phyloP scores from a whole-genome alignment of 2,329 filamentous ascomycete genomes.

The Ceratocystis cubensis region DNA sequence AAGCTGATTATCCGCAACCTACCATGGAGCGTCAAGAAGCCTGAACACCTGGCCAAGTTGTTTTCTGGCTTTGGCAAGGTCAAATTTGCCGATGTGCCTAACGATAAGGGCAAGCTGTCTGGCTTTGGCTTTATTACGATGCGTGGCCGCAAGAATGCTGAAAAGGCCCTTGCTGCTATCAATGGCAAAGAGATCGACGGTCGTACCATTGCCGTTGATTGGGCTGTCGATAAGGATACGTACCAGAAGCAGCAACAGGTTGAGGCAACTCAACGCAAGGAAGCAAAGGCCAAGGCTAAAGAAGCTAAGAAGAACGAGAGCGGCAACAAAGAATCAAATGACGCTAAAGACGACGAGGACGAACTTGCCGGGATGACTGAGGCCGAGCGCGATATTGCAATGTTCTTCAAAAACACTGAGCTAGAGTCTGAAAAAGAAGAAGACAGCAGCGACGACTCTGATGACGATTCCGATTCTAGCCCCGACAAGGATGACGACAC shows the following conservation, averaged over 20 bases:
- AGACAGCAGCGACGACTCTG: constrained; percentile 35
- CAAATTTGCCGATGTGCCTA: constrained; percentile 74
- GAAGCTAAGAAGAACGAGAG: constrained; percentile 23
- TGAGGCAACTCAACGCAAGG: constrained; percentile 25
- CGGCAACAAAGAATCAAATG: constrained; percentile 34
- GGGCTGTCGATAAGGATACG: constrained; percentile 82
- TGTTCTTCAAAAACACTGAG: constrained; percentile 46
- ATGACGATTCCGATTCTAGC: constrained; percentile 34
- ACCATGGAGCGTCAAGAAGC: constrained; percentile 86
- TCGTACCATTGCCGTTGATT: constrained; percentile 81
- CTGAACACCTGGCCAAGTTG: constrained; percentile 63
- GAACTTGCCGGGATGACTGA: constrained; percentile 26
- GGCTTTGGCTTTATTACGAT: constrained; percentile 92
- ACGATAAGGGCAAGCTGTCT: constrained; percentile 59
- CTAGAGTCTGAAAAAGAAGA: constrained; percentile 45
- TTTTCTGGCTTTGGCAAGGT: constrained; percentile 88
- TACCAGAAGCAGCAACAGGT: constrained; percentile 56
- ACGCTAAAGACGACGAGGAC: constrained; percentile 26
- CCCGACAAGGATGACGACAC: constrained; percentile 34
- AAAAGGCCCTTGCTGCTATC: constrained; percentile 69
- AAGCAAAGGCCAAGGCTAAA: constrained; percentile 29
- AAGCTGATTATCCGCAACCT: constrained; percentile 85
- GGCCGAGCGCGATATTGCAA: constrained; percentile 33
- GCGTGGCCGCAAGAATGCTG: constrained; percentile 77
- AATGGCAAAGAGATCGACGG: constrained; percentile 89